Evolutionary conservation across 208 protist genomes (phyloP), one percentile per base, ranked within the genome.

Genomic region (Angomonas desouzai): DNA sequence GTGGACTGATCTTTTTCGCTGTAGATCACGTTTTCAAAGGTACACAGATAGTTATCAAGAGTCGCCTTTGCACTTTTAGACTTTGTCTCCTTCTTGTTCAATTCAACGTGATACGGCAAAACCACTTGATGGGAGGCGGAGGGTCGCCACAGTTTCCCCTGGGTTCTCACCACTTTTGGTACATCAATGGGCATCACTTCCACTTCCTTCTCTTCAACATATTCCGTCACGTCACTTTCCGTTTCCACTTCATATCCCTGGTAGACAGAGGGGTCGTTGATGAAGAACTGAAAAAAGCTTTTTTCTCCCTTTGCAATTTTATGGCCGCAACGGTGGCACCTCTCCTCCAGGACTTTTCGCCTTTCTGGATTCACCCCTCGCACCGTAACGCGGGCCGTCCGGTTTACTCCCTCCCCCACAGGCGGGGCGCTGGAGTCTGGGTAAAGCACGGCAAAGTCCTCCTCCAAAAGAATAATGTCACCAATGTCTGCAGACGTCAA

Each of bases 401-500:
- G 84, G 70, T 85, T 79, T 33, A 93, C 61, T 28, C 84, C 84
- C 33, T 55, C 55, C 3, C 70, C 66, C 30, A 64, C 48, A 0
- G 79, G 65, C 0, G 77, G 76, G 2, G 62, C 48, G 11, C 67
- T 49, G 43, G 67, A 62, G 55, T 60, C 33, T 11, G 82, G 85
- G 70, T 88, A 91, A 53, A 96, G 70, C 10, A 51, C 48, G 3
- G 91, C 90, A 10, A 78, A 62, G n/a, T 81, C 76, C 16, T n/a
- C 51, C 48, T 65, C 55, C 48, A 96, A 76, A 9, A 57, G 49
- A 30, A 96, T 22, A 28, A 72, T 74, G 4, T 84, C 80, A 13
- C 70, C 72, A 25, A 96, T 65, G 27, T 93, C 84, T 18, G 77
- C 74, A 25, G 81, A 70, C 55, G 91, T 74, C 29, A 96, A 61